Conservation (phyloP, 495 filamentous ascomycete genomes). For the Tuber calosporum region DNA sequence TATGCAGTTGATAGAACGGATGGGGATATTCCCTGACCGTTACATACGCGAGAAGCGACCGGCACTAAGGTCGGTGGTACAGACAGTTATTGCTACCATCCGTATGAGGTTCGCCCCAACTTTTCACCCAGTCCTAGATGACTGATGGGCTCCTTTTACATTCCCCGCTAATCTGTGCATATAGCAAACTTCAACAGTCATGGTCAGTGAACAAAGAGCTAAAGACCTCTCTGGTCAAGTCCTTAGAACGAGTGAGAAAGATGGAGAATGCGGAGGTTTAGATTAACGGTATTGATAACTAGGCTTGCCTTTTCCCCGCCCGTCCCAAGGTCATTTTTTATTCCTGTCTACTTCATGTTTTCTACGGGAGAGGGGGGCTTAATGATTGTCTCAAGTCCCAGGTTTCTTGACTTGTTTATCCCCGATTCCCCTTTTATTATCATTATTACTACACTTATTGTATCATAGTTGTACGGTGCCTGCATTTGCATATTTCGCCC, state of each 20-base stretch:
- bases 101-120: slow-evolving; percentile 35
- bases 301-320: slow-evolving; percentile 4
- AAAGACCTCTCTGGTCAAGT: slow-evolving; percentile 33
- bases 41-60: slow-evolving; percentile 44
- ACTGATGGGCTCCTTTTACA: background rate
- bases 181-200: slow-evolving; percentile 31
- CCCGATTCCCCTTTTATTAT: background rate
- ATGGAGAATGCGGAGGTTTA: slow-evolving; percentile 11
- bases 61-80: slow-evolving; percentile 40
- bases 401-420: background rate
- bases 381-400: slow-evolving; percentile 16
- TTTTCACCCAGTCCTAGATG: background rate
- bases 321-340: background rate
- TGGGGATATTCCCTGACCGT: slow-evolving; percentile 56
- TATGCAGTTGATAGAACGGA: slow-evolving; percentile 70
- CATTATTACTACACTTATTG: background rate
- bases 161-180: slow-evolving; percentile 12
- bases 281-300: slow-evolving; percentile 10
- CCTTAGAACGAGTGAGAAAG: slow-evolving; percentile 29
- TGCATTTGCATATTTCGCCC: background rate
- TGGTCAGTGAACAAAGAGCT: slow-evolving; percentile 38
- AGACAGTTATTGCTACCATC: slow-evolving; percentile 37
- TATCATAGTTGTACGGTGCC: background rate
- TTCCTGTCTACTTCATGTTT: slow-evolving; percentile 19
- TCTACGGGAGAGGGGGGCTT: slow-evolving; percentile 15